These are phyloP conservation scores for Leccinum boreale DNA, from an alignment of 768 basidiomycete species.

Conservation along the genomic window DNA sequence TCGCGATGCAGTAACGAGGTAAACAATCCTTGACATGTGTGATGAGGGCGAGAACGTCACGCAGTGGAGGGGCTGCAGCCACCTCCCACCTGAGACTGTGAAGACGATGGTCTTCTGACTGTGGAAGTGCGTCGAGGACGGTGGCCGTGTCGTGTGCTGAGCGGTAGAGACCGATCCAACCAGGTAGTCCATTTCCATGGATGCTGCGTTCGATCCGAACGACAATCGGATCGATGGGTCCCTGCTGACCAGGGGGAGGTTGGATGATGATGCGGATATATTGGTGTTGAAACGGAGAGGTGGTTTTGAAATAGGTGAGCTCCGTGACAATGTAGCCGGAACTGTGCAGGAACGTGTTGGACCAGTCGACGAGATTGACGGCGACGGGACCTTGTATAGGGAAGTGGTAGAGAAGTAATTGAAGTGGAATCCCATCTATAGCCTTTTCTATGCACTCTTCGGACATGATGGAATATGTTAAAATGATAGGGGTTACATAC, in stretches of 20 bases:
- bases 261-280: background rate
- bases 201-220: background rate
- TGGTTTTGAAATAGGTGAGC: background rate
- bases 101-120: background rate
- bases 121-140: background rate
- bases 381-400: background rate
- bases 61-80: background rate
- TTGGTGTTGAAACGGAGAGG: background rate
- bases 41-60: background rate
- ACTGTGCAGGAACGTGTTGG: background rate
- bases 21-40: fast-evolving
- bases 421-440: background rate
- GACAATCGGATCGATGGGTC: background rate
- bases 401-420: background rate
- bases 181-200: background rate
- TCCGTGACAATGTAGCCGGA: background rate
- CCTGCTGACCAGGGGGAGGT: background rate
- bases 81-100: background rate
- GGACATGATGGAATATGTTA: background rate
- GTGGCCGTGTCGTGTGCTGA: background rate
- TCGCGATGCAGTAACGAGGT: background rate
- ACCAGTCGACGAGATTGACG: background rate
- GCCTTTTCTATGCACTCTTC: background rate
- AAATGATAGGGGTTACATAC: background rate
- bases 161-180: background rate